Evolutionary conservation across 805 yeast species (phyloP).

Genomic region (Candida manassasensis): DNA sequence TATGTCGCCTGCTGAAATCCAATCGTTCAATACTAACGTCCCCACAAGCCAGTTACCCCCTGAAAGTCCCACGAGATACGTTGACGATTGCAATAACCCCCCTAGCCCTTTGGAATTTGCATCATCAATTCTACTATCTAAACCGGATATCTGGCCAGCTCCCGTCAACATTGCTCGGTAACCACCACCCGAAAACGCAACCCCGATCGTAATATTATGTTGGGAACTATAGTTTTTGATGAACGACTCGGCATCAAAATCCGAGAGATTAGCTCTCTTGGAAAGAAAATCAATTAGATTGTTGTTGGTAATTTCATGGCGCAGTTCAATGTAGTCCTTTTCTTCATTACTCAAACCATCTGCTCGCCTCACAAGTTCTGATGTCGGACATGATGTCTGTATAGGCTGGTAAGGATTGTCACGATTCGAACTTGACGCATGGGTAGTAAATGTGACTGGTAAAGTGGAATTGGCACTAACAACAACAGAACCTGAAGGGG

Average conservation of each 20-base stretch:
- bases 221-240: slow-evolving; percentile 15
- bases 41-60: slow-evolving; percentile 62
- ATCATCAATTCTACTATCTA: slow-evolving; percentile 64
- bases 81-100: slow-evolving; percentile 66
- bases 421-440: slow-evolving; percentile 4
- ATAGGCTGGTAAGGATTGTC: slow-evolving; percentile 28
- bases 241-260: slow-evolving; percentile 29
- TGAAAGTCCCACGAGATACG: slow-evolving; percentile 74
- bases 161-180: slow-evolving; percentile 84
- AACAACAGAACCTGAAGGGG: slow-evolving; percentile 1
- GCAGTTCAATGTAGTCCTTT: slow-evolving; percentile 18
- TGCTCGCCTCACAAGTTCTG: slow-evolving; percentile 25
- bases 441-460: background rate
- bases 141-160: slow-evolving; percentile 78
- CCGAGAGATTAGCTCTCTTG: slow-evolving; percentile 24
- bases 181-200: slow-evolving; percentile 64
- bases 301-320: slow-evolving; percentile 27
- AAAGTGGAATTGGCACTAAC: background rate
- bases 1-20: slow-evolving; percentile 44
- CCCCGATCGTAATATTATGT: slow-evolving; percentile 24
- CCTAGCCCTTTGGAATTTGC: slow-evolving; percentile 59
- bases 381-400: slow-evolving; percentile 26
- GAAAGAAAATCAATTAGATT: slow-evolving; percentile 24
- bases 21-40: slow-evolving; percentile 57
- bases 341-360: slow-evolving; percentile 19